Evolutionary conservation across 208 protist species (phyloP).

Genomic region (Borovskyia barvae): DNA sequence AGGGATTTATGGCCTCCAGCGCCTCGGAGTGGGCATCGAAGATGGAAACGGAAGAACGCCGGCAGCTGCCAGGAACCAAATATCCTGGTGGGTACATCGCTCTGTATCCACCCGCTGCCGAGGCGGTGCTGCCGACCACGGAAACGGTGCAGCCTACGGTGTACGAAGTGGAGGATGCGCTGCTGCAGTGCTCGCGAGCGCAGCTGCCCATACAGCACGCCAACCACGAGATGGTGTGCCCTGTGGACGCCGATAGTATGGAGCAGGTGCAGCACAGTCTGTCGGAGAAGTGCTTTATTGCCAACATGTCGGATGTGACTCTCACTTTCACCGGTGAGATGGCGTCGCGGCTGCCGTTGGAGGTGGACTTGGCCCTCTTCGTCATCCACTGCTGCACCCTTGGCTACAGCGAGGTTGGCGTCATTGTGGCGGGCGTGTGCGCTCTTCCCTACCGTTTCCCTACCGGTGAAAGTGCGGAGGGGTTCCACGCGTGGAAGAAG

Average conservation of each 20-base stretch:
- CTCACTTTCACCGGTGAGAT: conserved; percentile 88
- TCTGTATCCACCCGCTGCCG: conserved; percentile 61
- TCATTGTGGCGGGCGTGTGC: conserved; percentile 60
- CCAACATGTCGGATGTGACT: conserved; percentile 35
- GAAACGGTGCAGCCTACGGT: conserved; percentile 32
- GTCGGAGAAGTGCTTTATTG: conserved; percentile 74
- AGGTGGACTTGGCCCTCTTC: conserved; percentile 70
- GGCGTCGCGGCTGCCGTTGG: conserved; percentile 64
- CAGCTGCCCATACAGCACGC: conserved; percentile 49
- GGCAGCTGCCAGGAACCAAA: conserved; percentile 32
- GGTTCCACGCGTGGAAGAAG: conserved; percentile 33
- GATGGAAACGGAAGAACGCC: conserved; percentile 59
- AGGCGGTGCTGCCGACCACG: conserved; percentile 39
- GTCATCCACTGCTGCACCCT: conserved; percentile 73
- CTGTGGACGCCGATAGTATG: conserved; percentile 53
- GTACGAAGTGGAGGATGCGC: conserved; percentile 64
- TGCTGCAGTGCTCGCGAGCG: conserved; percentile 73
- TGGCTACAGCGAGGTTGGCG: conserved; percentile 72
- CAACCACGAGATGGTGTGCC: conserved; percentile 30
- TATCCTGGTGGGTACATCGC: conserved; percentile 67
- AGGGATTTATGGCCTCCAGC: conserved; percentile 68
- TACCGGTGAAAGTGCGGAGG: conserved; percentile 25
- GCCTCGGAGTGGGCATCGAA: conserved; percentile 73
- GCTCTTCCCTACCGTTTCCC: conserved; percentile 52
- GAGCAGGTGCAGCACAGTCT: conserved; percentile 70